phyloP scores from a whole-genome alignment of 1,284 basidiomycete species.

The Apiotrichum montevideense region DNA sequence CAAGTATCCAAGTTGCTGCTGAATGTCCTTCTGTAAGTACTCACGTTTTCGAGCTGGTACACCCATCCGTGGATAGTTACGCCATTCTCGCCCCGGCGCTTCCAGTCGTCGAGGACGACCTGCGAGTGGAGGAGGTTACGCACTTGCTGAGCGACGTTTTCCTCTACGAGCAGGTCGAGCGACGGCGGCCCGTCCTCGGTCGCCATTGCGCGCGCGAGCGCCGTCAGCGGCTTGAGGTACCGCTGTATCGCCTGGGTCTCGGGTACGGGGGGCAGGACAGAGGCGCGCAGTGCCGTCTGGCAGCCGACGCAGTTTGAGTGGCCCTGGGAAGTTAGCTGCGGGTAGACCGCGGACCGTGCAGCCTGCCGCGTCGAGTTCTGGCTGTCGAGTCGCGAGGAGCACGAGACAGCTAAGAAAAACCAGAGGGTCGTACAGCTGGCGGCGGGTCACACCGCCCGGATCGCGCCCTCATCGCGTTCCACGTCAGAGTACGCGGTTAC shows the following conservation, averaged over 20 bases:
- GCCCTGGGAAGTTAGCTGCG: conserved; percentile 22
- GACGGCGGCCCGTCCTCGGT: conserved; percentile 35
- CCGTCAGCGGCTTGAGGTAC: conserved; percentile 36
- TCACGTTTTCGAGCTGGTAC: conserved; percentile 45
- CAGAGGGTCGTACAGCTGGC: too few species aligned
- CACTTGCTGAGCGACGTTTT: conserved; percentile 41
- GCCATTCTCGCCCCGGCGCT: conserved; percentile 32
- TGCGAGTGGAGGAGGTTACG: conserved; percentile 36
- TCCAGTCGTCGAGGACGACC: conserved; percentile 40
- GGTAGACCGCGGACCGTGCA: too few species aligned
- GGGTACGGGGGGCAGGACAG: conserved; percentile 29
- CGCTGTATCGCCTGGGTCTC: conserved; percentile 36
- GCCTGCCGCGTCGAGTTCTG: too few species aligned
- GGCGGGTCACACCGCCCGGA: too few species aligned
- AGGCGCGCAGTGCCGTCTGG: conserved; percentile 39
- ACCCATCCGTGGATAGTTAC: conserved; percentile 45
- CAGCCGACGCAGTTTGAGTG: conserved; percentile 46
- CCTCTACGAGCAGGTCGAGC: conserved; percentile 39
- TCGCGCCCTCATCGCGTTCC: too few species aligned
- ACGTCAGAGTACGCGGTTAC: conserved; percentile 5
- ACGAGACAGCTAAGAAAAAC: too few species aligned
- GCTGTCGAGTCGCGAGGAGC: too few species aligned
- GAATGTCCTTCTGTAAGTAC: conserved; percentile 1
- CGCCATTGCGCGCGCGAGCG: conserved; percentile 30
- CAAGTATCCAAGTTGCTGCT: too few species aligned